A percentile compares a stretch with the other conserved stretches of the same genome.
Evolutionary conservation across 768 basidiomycete genomes (phyloP).

Genomic region (Amanita jacksonii): DNA sequence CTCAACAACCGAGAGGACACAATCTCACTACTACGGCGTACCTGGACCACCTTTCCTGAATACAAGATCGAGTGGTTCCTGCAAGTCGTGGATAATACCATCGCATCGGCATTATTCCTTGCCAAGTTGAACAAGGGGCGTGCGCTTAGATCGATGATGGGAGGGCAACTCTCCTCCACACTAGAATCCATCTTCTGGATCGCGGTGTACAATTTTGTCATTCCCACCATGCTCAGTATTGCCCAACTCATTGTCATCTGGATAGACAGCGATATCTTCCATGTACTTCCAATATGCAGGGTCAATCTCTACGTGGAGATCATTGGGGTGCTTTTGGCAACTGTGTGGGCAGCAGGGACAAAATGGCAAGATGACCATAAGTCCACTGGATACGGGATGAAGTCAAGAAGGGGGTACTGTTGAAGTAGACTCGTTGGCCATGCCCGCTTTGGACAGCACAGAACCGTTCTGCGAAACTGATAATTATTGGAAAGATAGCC

Average conservation of each 20-base stretch:
- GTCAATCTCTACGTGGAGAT: background rate
- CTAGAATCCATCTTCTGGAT: slow-evolving; percentile 17
- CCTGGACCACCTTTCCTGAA: slow-evolving; percentile 6
- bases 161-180: background rate
- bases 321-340: slow-evolving; percentile 3
- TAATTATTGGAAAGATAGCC: too few relatives aligned
- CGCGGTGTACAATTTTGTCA: slow-evolving; percentile 18
- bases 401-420: background rate
- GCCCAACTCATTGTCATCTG: slow-evolving; percentile 13
- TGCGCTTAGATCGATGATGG: background rate
- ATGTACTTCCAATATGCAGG: background rate
- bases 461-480: too few relatives aligned
- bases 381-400: background rate
- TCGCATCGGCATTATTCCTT: slow-evolving; percentile 15
- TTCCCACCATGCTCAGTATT: slow-evolving; percentile 18
- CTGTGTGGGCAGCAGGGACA: slow-evolving; percentile 1
- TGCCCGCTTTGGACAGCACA: too few relatives aligned
- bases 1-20: background rate
- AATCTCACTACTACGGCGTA: background rate
- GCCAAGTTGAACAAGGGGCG: slow-evolving; percentile 9
- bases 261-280: background rate
- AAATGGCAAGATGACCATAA: too few relatives aligned
- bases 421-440: too few relatives aligned
- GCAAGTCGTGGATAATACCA: slow-evolving; percentile 14
- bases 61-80: slow-evolving; percentile 15